These are phyloP conservation scores for Saturnispora besseyi DNA, from an alignment of 805 yeast species.

Conservation along the genomic window DNA sequence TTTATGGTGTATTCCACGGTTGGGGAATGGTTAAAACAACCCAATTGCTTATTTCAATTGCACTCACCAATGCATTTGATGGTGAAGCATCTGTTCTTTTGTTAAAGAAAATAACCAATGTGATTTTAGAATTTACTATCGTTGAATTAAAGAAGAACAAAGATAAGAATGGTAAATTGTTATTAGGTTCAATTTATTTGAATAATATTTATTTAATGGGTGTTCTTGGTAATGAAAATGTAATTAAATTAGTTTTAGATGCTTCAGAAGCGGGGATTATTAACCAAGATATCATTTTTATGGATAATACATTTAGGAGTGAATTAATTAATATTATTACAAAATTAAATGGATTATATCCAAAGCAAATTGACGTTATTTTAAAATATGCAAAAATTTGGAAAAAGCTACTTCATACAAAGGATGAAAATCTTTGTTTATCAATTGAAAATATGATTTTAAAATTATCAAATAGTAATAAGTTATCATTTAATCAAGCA, in stretches of 20 bases:
- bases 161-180: not conserved
- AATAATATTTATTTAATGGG: not conserved
- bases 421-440: slow-evolving; percentile 5
- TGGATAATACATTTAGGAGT: not conserved
- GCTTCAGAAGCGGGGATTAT: not conserved
- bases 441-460: not conserved
- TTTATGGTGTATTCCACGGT: slow-evolving; percentile 1
- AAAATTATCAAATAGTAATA: not conserved
- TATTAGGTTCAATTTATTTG: slow-evolving; percentile 2
- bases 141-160: not conserved
- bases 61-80: not conserved
- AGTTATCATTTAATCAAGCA: not conserved
- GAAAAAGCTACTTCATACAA: slow-evolving; percentile 10
- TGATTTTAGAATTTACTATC: not conserved
- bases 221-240: not conserved
- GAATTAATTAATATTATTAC: not conserved
- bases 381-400: slow-evolving; percentile 6
- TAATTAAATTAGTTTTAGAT: not conserved
- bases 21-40: not conserved
- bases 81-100: not conserved
- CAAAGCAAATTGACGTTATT: not conserved
- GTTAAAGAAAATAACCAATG: not conserved
- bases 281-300: not conserved
- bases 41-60: not conserved
- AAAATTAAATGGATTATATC: not conserved